Conservation (phyloP, 75 land plant species). For the Pinus tabuliformis region DNA sequence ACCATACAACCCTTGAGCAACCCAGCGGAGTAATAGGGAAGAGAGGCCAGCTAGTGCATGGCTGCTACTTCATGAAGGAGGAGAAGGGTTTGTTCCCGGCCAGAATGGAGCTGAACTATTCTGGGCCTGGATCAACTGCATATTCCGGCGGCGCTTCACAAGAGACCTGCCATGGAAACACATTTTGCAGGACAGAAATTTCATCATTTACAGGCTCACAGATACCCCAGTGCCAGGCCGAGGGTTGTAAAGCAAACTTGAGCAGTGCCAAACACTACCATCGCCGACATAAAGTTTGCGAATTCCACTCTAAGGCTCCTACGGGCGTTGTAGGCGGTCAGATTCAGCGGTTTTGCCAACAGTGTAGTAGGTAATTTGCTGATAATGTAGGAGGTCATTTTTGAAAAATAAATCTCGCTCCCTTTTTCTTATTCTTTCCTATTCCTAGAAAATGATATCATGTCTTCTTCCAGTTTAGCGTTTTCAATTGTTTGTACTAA, state of each 20-base stretch:
- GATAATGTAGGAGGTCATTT: neutral
- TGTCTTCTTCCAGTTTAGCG: no score
- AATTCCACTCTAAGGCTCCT: constrained; percentile 51
- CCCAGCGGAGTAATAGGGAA: no score
- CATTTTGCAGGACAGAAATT: neutral
- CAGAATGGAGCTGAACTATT: constrained; percentile 1
- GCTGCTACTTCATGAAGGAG: no score
- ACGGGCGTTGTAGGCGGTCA: constrained; percentile 25
- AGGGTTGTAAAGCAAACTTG: constrained; percentile 48
- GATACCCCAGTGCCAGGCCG: constrained; percentile 42
- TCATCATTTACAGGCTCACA: neutral
- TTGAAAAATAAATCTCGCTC: neutral
- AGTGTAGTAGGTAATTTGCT: constrained; percentile 19
- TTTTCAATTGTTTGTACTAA: no score
- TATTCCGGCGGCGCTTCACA: neutral
- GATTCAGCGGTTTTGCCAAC: constrained; percentile 24
- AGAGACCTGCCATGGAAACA: neutral
- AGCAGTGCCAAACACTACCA: constrained; percentile 53
- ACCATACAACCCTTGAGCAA: no score
- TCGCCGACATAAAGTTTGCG: constrained; percentile 51
- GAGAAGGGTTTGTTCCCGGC: neutral
- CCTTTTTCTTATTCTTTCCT: no score
- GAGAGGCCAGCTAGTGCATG: no score
- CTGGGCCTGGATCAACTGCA: neutral
- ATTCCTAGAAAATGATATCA: no score